A percentile compares a stretch with the other conserved stretches of the same genome.
phyloP scores from a whole-genome alignment of 23 red algal genomes.

The Gracilaria vermiculophylla region DNA sequence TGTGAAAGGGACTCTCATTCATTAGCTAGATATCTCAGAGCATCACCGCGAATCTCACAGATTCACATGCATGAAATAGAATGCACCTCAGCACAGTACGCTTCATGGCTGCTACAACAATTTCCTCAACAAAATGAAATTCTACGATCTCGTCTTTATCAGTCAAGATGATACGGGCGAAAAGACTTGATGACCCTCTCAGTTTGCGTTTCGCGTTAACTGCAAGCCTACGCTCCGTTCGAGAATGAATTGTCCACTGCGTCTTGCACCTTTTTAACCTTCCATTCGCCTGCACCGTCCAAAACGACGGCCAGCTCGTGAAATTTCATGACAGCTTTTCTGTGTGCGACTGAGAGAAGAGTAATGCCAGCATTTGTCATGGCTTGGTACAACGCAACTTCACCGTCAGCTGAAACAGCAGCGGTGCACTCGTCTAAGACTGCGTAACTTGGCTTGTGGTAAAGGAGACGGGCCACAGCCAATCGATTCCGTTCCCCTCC shows the following conservation, averaged over 20 bases:
- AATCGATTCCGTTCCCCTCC: constrained; percentile 92
- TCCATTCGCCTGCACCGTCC: constrained; percentile 65
- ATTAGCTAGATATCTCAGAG: constrained; percentile 7
- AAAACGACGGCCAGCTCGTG: constrained; percentile 59
- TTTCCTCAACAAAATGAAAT: neutral
- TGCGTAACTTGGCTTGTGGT: constrained; percentile 77
- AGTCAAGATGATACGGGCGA: neutral
- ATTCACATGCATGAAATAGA: constrained; percentile 34
- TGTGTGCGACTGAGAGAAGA: constrained; percentile 78
- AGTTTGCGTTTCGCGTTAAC: neutral
- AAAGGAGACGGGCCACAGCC: constrained; percentile 83
- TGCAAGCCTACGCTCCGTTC: neutral
- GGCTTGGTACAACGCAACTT: constrained; percentile 80
- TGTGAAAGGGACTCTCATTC: neutral
- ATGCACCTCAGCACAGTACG: neutral
- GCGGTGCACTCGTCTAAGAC: constrained; percentile 92
- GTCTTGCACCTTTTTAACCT: constrained; percentile 6
- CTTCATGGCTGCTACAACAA: constrained; percentile 10
- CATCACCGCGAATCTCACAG: constrained; percentile 7
- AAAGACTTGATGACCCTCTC: neutral
- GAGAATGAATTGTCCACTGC: neutral
- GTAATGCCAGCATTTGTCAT: constrained; percentile 66
- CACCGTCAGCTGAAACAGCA: constrained; percentile 79
- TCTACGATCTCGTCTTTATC: constrained; percentile 16
- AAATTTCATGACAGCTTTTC: constrained; percentile 72